phyloP scores from a whole-genome alignment of 768 basidiomycete species.

The Lentinula lateritia region DNA sequence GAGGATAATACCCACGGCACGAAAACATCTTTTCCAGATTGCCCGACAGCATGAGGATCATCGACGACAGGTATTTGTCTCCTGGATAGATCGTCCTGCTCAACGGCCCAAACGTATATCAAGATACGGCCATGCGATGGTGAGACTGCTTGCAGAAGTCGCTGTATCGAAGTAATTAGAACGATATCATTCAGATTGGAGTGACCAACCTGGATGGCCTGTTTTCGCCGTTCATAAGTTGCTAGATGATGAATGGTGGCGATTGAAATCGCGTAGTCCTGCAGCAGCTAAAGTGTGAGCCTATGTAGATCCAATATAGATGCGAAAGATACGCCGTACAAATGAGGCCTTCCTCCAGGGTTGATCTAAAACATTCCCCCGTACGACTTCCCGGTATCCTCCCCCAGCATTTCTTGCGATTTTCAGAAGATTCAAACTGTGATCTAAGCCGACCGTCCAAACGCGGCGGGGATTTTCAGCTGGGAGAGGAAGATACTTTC shows the following conservation, averaged over 20 bases:
- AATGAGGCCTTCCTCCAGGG: constrained; percentile 78
- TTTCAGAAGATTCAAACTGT: constrained; percentile 71
- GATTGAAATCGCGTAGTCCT: constrained; percentile 97
- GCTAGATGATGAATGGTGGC: constrained; percentile 97
- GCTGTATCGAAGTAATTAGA: constrained; percentile 26
- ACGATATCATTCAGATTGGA: not conserved
- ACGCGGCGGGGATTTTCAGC: constrained; percentile 50
- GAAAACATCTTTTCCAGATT: constrained; percentile 65
- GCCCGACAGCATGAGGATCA: constrained; percentile 8
- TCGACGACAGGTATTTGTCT: constrained; percentile 46
- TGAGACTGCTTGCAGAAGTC: constrained; percentile 60
- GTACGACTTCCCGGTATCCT: constrained; percentile 62
- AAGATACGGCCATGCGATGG: constrained; percentile 70
- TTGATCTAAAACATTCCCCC: constrained; percentile 69
- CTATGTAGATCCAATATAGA: constrained; percentile 2
- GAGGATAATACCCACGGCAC: constrained; percentile 74
- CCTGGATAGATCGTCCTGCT: constrained; percentile 85
- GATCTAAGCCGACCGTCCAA: constrained; percentile 81
- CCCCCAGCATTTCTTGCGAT: constrained; percentile 66
- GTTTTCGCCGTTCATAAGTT: constrained; percentile 64
- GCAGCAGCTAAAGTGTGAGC: not conserved
- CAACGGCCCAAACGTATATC: constrained; percentile 96
- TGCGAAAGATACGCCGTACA: constrained; percentile 47
- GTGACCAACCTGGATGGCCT: constrained; percentile 63
- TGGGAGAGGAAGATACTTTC: constrained; percentile 88